A percentile compares a stretch with the other conserved stretches of the same genome.
phyloP scores from a whole-genome alignment of 2,329 filamentous ascomycete genomes.

The Talaromyces sp. region DNA sequence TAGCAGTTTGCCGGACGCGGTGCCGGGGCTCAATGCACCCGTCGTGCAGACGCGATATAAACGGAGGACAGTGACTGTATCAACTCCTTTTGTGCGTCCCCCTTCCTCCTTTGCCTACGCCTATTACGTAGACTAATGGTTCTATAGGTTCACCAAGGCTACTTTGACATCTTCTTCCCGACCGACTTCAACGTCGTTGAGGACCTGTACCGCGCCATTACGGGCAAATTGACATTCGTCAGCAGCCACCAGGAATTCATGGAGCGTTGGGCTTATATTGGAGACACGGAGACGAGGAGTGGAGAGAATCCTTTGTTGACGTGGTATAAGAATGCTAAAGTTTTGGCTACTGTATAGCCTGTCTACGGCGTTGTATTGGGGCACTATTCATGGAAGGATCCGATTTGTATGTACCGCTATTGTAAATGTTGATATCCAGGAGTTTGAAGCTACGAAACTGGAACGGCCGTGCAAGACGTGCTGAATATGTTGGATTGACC shows the following conservation, averaged over 20 bases:
- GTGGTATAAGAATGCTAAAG: conserved; percentile 95
- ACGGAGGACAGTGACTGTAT: conserved; percentile 80
- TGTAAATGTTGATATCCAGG: neutral
- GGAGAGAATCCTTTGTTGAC: conserved; percentile 89
- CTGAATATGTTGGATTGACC: neutral
- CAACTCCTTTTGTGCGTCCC: conserved; percentile 77
- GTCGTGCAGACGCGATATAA: conserved; percentile 95
- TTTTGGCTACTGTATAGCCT: conserved; percentile 80
- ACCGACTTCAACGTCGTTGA: conserved; percentile 92
- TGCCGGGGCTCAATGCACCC: conserved; percentile 82
- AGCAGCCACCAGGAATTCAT: conserved; percentile 88
- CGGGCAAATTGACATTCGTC: conserved; percentile 83
- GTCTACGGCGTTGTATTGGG: neutral
- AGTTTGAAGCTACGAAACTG: neutral
- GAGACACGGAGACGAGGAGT: conserved; percentile 81
- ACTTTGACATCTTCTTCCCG: conserved; percentile 98
- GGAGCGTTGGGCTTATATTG: conserved; percentile 80
- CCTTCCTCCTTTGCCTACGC: neutral
- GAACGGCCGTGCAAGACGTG: neutral
- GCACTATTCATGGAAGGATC: too few species aligned
- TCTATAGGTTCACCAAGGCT: conserved; percentile 85
- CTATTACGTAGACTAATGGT: neutral
- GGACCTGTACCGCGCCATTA: conserved; percentile 87
- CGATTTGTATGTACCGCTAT: too few species aligned
- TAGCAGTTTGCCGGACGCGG: conserved; percentile 75